Evolutionary conservation across 2,329 filamentous ascomycete genomes (phyloP), one percentile per base, ranked within the genome.

Genomic region (Microcera coccophila): DNA sequence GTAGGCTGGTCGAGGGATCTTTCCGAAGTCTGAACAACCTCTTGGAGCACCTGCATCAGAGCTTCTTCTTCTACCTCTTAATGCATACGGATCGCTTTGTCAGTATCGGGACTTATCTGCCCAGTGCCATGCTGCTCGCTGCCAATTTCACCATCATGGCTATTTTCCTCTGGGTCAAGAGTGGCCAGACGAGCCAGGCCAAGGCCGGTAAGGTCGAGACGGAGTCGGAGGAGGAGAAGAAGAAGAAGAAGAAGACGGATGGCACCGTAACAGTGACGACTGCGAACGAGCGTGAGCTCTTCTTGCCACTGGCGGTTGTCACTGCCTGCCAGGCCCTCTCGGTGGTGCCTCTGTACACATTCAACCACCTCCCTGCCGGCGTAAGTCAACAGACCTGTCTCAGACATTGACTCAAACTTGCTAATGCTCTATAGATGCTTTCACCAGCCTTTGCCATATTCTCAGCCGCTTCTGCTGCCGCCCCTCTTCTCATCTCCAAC

Each of bases 31-130:
- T 98, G 66, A 98, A 98, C 70, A 98, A 98, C 61, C 71, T 98
- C 45, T 78, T 98, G 22, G 93, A 98, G 68, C 90, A 98, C 63
- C 75, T 98, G 48, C 93, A 98, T 63, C 93, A 98, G 69, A 96
- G 90, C 64, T 98, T 98, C 74, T 98, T 98, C 78, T 97, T 98
- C 70, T 98, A 98, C 64, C 74, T 98, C 39, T 76, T 98, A 34
- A 90, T 97, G 81, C 85, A 94, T 54, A 80, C 84, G 21, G 87
- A 93, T 58, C 83, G 90, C 10, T 98, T 98, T 62, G 93, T 97
- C 55, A 97, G 90, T 67, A 98, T 98, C 50, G 93, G 93, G 14
- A 98, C 91, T 2, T 98, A 98, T 61, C 76, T 98, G 3, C 93
- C 93, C 0, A 94, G 89, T 55, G 93, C 93, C n/a, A 98, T 98